phyloP scores from a whole-genome alignment of 2,329 filamentous ascomycete genomes.

The Gnomoniopsis sp. region DNA sequence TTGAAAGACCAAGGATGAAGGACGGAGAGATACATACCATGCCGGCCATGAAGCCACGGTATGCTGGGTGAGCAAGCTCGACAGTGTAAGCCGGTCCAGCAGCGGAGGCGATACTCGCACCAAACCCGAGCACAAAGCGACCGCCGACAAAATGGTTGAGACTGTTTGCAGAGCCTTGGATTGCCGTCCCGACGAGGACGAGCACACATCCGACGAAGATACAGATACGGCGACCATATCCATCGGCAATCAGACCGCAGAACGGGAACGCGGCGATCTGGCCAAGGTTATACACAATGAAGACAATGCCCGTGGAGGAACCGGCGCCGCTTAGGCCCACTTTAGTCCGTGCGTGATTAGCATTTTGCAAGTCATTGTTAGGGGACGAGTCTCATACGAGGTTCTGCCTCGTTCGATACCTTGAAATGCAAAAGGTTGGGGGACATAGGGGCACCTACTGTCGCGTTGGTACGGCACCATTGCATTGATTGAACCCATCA shows the following conservation, averaged over 20 bases:
- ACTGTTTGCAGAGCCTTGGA: constrained; percentile 39
- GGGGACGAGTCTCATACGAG: too few relatives aligned
- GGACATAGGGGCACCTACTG: constrained; percentile 21
- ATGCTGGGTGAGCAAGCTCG: constrained; percentile 36
- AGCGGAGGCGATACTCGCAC: constrained; percentile 43
- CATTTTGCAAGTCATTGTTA: too few relatives aligned
- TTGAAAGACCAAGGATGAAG: too few relatives aligned
- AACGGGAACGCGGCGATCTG: constrained; percentile 44
- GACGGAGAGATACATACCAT: constrained; percentile 17
- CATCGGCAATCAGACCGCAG: constrained; percentile 44
- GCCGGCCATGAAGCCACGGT: constrained; percentile 38
- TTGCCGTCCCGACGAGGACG: constrained; percentile 42
- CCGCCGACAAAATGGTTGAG: constrained; percentile 48
- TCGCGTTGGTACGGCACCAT: constrained; percentile 47
- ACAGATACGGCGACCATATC: constrained; percentile 42
- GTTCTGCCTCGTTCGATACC: too few relatives aligned
- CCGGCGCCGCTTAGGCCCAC: constrained; percentile 31
- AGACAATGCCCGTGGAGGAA: constrained; percentile 44
- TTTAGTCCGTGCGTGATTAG: too few relatives aligned
- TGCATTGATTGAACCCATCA: constrained; percentile 50
- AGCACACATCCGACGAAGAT: constrained; percentile 43
- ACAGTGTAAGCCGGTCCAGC: constrained; percentile 46
- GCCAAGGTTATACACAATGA: constrained; percentile 51
- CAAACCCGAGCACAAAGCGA: constrained; percentile 61
- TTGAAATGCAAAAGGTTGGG: too few relatives aligned